phyloP scores from a whole-genome alignment of 805 yeast species.

The Schizosaccharomyces osmophilus region DNA sequence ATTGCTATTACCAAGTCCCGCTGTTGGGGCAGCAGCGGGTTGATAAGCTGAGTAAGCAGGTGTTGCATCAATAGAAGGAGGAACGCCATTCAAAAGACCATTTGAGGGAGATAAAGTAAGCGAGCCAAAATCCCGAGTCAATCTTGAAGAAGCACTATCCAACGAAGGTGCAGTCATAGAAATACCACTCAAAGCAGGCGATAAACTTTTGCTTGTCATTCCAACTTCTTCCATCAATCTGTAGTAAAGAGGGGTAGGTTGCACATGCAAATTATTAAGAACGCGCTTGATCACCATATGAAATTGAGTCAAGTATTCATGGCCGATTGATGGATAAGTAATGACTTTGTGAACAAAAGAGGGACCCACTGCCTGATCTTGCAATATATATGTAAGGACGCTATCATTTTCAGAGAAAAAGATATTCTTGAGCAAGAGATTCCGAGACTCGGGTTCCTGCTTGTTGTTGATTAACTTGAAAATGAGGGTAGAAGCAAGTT shows the following conservation, averaged over 20 bases:
- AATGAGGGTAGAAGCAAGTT: constrained; percentile 61
- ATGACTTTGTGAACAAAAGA: background rate
- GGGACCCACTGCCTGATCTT: background rate
- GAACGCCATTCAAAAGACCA: background rate
- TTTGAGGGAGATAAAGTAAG: background rate
- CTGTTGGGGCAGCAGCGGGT: too few relatives aligned
- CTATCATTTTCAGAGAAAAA: constrained; percentile 23
- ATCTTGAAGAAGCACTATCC: background rate
- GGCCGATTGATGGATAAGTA: background rate
- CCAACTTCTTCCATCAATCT: constrained; percentile 1
- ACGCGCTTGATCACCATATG: background rate
- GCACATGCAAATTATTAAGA: background rate
- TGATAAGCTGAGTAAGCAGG: background rate
- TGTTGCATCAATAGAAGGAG: background rate
- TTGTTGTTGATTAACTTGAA: constrained; percentile 54
- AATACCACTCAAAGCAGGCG: background rate
- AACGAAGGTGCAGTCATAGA: background rate
- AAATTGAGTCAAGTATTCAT: background rate
- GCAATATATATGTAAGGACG: background rate
- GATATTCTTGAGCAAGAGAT: constrained; percentile 34
- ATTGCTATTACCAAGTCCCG: background rate
- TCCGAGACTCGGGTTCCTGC: constrained; percentile 36
- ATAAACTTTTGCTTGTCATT: background rate
- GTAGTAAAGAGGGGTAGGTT: background rate
- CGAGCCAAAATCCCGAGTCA: background rate